Conservation (phyloP, 1,284 basidiomycete genomes). For the Calocybe gambosa region DNA sequence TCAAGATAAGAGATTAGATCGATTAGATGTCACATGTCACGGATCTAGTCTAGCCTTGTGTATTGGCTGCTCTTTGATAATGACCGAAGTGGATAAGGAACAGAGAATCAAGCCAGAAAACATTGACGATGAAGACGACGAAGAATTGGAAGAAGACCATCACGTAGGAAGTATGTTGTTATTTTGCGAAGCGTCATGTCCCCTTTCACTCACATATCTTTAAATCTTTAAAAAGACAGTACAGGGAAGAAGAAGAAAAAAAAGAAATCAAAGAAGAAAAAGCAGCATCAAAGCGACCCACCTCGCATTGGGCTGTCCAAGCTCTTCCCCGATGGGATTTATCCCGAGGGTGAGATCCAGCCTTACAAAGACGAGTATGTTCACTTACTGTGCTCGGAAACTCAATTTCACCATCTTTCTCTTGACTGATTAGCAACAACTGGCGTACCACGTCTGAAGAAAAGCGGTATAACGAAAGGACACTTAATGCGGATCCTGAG, state of each 20-base stretch:
- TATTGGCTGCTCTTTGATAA: constrained; percentile 8
- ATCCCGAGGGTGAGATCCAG: constrained; percentile 89
- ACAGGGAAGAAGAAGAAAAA: constrained; percentile 77
- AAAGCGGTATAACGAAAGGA: constrained; percentile 77
- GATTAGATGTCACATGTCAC: background rate
- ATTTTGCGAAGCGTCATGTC: background rate
- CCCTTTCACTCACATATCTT: background rate
- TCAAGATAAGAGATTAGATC: background rate
- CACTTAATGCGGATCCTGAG: constrained; percentile 74
- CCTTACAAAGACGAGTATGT: constrained; percentile 87
- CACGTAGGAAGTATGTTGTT: constrained; percentile 12
- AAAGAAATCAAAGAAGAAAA: constrained; percentile 88
- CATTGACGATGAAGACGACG: constrained; percentile 18
- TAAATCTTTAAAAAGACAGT: constrained; percentile 26
- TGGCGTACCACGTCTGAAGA: constrained; percentile 91
- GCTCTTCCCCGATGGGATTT: constrained; percentile 82
- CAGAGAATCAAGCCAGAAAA: constrained; percentile 3
- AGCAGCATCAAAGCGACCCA: constrained; percentile 80
- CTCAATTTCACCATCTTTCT: constrained; percentile 3
- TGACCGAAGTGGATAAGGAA: constrained; percentile 11
- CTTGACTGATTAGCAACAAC: constrained; percentile 52
- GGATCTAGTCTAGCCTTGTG: no score
- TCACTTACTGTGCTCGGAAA: background rate
- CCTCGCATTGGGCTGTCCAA: constrained; percentile 89
- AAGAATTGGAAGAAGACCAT: constrained; percentile 11